Evolutionary conservation across 2,329 filamentous ascomycete species (phyloP).

Genomic region (Hirsutella minnesotensis): DNA sequence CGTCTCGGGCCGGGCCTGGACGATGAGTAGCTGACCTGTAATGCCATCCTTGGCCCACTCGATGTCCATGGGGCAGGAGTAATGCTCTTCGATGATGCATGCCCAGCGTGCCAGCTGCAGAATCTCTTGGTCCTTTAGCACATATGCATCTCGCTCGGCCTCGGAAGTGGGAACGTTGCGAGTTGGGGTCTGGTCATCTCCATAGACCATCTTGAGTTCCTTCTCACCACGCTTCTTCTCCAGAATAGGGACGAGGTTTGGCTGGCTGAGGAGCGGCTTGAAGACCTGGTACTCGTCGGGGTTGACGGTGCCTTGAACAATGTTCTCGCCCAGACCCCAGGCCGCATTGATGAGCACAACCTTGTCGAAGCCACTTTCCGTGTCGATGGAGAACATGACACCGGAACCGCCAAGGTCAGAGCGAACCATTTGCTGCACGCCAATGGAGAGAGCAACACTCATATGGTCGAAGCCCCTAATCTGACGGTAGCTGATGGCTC

Average conservation of each 20-base stretch:
- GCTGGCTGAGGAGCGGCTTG: constrained; percentile 19
- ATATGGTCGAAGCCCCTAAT: constrained; percentile 15
- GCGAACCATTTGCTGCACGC: constrained; percentile 18
- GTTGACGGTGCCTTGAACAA: constrained; percentile 24
- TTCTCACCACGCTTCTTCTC: constrained; percentile 23
- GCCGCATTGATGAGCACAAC: constrained; percentile 17
- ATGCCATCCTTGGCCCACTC: constrained; percentile 24
- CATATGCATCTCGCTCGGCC: constrained; percentile 18
- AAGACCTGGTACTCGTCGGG: constrained; percentile 27
- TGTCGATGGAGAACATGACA: constrained; percentile 28
- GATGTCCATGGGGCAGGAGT: constrained; percentile 23
- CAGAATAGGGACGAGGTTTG: constrained; percentile 17
- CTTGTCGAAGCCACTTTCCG: constrained; percentile 25
- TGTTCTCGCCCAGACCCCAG: constrained; percentile 26
- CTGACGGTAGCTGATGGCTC: constrained; percentile 23
- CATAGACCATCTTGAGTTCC: constrained; percentile 21
- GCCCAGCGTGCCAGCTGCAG: constrained; percentile 23
- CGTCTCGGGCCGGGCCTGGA: constrained; percentile 24
- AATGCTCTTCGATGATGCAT: constrained; percentile 22
- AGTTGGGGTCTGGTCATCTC: constrained; percentile 14
- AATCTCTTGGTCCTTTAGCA: constrained; percentile 20
- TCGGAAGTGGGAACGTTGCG: constrained; percentile 24
- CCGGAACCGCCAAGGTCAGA: constrained; percentile 22
- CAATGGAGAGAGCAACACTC: constrained; percentile 15
- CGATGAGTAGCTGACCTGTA: constrained; percentile 18